These are phyloP conservation scores for Phaeophleospora eucalypticola DNA, from an alignment of 2,329 filamentous ascomycete species.

Conservation along the genomic window DNA sequence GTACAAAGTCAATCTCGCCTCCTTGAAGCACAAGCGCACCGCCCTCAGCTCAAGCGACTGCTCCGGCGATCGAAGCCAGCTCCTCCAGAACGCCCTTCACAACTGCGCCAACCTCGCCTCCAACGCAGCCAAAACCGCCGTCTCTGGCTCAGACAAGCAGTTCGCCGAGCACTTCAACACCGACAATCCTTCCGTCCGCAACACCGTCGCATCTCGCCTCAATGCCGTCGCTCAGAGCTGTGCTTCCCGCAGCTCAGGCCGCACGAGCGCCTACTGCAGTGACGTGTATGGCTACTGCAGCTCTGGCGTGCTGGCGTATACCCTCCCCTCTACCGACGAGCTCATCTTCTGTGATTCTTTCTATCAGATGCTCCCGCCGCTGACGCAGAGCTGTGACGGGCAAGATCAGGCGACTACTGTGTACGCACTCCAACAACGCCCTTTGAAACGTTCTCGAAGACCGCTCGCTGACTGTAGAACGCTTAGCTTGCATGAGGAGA, in stretches of 20 bases:
- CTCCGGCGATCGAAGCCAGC: constrained; percentile 26
- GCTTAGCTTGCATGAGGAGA: constrained; percentile 65
- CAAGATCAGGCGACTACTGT: constrained; percentile 65
- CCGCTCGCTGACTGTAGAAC: no score
- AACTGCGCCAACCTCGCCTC: constrained; percentile 54
- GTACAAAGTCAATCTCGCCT: constrained; percentile 17
- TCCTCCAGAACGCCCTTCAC: constrained; percentile 48
- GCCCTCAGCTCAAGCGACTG: neutral
- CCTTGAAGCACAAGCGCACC: constrained; percentile 36
- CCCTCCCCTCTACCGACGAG: constrained; percentile 41
- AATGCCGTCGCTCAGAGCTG: constrained; percentile 55
- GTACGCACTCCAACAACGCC: no score
- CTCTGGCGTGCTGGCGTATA: constrained; percentile 57
- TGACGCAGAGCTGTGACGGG: constrained; percentile 53
- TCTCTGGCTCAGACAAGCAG: constrained; percentile 29
- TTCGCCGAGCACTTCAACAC: constrained; percentile 51
- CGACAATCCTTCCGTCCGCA: constrained; percentile 43
- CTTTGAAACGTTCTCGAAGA: no score
- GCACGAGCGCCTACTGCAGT: constrained; percentile 56
- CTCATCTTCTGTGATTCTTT: constrained; percentile 62
- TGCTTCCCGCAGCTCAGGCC: constrained; percentile 46
- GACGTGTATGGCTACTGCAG: constrained; percentile 54
- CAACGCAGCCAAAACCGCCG: constrained; percentile 47
- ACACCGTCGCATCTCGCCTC: constrained; percentile 50
- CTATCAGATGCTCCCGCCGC: constrained; percentile 52